Conservation (phyloP, 2,329 filamentous ascomycete genomes). For the Phyllachora maydis region DNA sequence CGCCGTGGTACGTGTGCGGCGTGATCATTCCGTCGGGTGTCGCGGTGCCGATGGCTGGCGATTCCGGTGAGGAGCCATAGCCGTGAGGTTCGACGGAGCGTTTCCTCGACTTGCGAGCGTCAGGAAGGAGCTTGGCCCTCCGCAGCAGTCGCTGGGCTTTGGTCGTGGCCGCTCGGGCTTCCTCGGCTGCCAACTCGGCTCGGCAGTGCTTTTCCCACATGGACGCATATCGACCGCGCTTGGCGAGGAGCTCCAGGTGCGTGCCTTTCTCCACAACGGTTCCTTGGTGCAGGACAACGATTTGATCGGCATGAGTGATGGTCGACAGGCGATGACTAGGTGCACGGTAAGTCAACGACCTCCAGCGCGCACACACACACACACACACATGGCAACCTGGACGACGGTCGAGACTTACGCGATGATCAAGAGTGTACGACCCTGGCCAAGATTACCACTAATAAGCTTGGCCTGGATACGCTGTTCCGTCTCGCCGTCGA, state of each 20-base stretch:
- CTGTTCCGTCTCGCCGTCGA: conserved; percentile 39
- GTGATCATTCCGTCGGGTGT: too few relatives aligned
- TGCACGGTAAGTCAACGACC: too few relatives aligned
- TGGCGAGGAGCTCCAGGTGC: conserved; percentile 52
- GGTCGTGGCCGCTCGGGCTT: conserved; percentile 23
- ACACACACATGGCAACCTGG: neutral
- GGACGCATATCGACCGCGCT: conserved; percentile 53
- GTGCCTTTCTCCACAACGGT: conserved; percentile 58
- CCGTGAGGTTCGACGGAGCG: too few relatives aligned
- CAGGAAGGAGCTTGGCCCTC: conserved; percentile 29
- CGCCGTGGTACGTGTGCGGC: too few relatives aligned
- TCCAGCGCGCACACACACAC: too few relatives aligned
- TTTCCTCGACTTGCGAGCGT: too few relatives aligned
- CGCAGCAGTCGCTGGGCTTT: conserved; percentile 23
- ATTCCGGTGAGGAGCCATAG: too few relatives aligned
- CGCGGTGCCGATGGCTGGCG: too few relatives aligned
- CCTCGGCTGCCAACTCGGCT: conserved; percentile 47
- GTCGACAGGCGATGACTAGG: conserved; percentile 64
- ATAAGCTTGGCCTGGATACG: conserved; percentile 48
- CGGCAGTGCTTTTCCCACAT: conserved; percentile 86
- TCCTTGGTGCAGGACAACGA: conserved; percentile 61
- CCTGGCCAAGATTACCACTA: conserved; percentile 44
- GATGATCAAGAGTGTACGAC: conserved; percentile 86
- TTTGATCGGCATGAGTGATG: conserved; percentile 71
- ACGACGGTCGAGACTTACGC: conserved; percentile 38